Evolutionary conservation across 2,329 filamentous ascomycete species (phyloP).

Genomic region (Sphaerulina populicola): DNA sequence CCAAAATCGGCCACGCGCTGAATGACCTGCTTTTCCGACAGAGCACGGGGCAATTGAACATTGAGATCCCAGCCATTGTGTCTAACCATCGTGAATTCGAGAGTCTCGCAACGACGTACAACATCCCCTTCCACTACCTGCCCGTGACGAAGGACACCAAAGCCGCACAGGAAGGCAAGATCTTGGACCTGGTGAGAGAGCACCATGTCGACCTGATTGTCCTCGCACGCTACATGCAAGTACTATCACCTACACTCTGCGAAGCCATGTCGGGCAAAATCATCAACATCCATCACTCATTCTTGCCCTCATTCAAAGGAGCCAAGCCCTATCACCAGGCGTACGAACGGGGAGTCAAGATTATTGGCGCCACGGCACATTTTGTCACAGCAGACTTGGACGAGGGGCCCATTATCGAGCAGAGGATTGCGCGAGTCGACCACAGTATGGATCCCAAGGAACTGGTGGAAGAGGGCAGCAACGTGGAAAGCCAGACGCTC

Average conservation of each 20-base stretch:
- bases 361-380: constrained; percentile 77
- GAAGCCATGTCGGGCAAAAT: constrained; percentile 73
- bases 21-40: constrained; percentile 77
- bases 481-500: constrained; percentile 74
- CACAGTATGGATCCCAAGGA: constrained; percentile 69
- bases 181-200: constrained; percentile 61
- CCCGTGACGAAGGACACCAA: constrained; percentile 75
- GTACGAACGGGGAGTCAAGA: constrained; percentile 78
- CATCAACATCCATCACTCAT: constrained; percentile 88
- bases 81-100: constrained; percentile 73
- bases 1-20: constrained; percentile 77
- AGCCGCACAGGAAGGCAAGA: constrained; percentile 59
- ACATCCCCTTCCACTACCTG: constrained; percentile 70
- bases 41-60: constrained; percentile 62
- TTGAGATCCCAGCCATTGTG: constrained; percentile 69
- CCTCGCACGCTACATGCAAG: constrained; percentile 80
- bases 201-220: constrained; percentile 70
- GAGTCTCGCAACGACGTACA: constrained; percentile 61
- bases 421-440: constrained; percentile 67
- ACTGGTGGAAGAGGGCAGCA: constrained; percentile 70
- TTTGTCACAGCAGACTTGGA: constrained; percentile 80
- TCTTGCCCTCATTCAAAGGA: constrained; percentile 80
- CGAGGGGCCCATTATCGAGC: constrained; percentile 82
- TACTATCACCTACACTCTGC: constrained; percentile 66
- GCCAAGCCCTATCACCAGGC: constrained; percentile 84